These are phyloP conservation scores for Rhypophila decipiens DNA, from an alignment of 495 filamentous ascomycete genomes.

Conservation along the genomic window DNA sequence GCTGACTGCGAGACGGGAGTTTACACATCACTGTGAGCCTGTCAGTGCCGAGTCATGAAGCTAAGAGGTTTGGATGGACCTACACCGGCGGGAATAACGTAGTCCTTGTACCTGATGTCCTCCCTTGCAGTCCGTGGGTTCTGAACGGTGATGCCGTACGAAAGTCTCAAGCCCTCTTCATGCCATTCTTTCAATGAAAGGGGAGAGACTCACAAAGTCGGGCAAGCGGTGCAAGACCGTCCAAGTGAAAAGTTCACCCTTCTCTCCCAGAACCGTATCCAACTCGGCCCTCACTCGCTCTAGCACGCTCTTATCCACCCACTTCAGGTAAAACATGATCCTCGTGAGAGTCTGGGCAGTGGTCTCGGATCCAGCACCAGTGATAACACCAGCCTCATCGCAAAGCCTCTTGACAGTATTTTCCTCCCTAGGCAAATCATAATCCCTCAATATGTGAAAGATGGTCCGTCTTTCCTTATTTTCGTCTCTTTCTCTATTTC, in stretches of 20 bases:
- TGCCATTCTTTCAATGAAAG: conserved; percentile 15
- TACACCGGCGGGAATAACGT: conserved; percentile 21
- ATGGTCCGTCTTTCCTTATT: conserved; percentile 19
- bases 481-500: not conserved
- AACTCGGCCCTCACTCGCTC: conserved; percentile 26
- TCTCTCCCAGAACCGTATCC: conserved; percentile 19
- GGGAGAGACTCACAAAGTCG: conserved; percentile 30
- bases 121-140: conserved; percentile 31
- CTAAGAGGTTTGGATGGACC: not conserved
- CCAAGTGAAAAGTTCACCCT: conserved; percentile 22
- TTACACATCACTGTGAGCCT: conserved; percentile 1
- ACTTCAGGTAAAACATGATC: conserved; percentile 34
- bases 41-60: not conserved
- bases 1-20: conserved; percentile 18
- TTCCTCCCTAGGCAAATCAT: conserved; percentile 34
- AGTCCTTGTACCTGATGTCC: conserved; percentile 20
- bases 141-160: conserved; percentile 34
- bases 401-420: conserved; percentile 24
- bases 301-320: conserved; percentile 19
- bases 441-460: conserved; percentile 31
- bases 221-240: conserved; percentile 44
- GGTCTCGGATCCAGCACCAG: conserved; percentile 40
- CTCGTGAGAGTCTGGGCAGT: conserved; percentile 24
- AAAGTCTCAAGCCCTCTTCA: conserved; percentile 42
- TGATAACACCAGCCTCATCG: conserved; percentile 34